Evolutionary conservation across 495 filamentous ascomycete genomes (phyloP).

Genomic region (Aspergillus carlsbadensis): DNA sequence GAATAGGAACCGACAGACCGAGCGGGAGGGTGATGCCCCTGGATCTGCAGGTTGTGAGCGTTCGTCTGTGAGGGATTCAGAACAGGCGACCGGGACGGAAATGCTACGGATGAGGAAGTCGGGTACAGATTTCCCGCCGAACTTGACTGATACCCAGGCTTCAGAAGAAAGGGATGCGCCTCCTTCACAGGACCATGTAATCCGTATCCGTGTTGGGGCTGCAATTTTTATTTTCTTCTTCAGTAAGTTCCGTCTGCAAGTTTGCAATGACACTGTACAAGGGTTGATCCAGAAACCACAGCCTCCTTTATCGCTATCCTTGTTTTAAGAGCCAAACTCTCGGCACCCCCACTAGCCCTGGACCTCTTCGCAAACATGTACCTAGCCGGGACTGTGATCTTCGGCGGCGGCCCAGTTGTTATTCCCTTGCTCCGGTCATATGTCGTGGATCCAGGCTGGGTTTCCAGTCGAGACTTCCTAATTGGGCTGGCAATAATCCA

Average conservation of each 20-base stretch:
- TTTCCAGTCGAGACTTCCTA: conserved; percentile 74
- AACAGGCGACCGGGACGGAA: not conserved
- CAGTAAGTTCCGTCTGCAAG: conserved; percentile 31
- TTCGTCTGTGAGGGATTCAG: not conserved
- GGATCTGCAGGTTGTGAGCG: not conserved
- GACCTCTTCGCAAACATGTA: conserved; percentile 78
- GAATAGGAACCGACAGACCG: conserved; percentile 17
- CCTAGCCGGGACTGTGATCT: conserved; percentile 82
- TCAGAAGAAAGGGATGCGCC: not conserved
- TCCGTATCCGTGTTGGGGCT: conserved; percentile 37
- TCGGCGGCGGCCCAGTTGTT: conserved; percentile 83
- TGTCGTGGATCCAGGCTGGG: conserved; percentile 78
- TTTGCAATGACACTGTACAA: too few species aligned
- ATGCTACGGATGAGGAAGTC: not conserved
- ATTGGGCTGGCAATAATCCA: conserved; percentile 84
- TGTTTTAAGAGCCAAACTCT: conserved; percentile 51
- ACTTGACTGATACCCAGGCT: not conserved
- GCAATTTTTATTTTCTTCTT: conserved; percentile 55
- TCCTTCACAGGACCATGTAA: conserved; percentile 19
- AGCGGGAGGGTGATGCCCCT: not conserved
- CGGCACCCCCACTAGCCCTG: conserved; percentile 46
- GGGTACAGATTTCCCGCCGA: not conserved
- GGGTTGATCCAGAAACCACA: too few species aligned
- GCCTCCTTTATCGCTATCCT: conserved; percentile 25
- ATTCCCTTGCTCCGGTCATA: conserved; percentile 78